Percentiles rank a stretch among this genome's conserved stretches.
Evolutionary conservation across 1,284 basidiomycete genomes (phyloP).

Genomic region (Melampsora americana): DNA sequence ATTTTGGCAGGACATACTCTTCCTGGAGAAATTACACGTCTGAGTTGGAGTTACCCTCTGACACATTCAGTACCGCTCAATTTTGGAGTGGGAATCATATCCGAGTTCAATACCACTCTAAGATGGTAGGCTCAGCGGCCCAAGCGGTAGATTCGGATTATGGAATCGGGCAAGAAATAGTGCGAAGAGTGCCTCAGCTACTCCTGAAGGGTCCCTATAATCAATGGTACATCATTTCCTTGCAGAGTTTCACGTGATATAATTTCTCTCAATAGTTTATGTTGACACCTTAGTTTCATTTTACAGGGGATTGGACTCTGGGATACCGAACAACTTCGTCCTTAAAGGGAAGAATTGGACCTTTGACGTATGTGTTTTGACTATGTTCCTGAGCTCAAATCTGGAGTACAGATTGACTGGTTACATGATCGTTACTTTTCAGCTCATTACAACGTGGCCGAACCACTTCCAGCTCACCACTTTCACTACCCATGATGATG

Average conservation of each 20-base stretch:
- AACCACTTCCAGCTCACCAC: slow-evolving; percentile 81
- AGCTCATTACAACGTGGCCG: slow-evolving; percentile 79
- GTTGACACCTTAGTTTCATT: not conserved
- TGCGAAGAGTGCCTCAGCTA: slow-evolving; percentile 75
- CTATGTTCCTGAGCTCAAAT: not conserved
- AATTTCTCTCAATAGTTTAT: not conserved
- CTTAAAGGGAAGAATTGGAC: slow-evolving; percentile 66
- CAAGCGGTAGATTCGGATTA: slow-evolving; percentile 73
- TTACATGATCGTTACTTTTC: not conserved
- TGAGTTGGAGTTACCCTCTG: slow-evolving; percentile 65
- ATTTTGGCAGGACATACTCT: slow-evolving; percentile 81
- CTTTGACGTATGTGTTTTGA: slow-evolving; percentile 57
- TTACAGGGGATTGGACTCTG: slow-evolving; percentile 68
- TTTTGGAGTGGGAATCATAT: slow-evolving; percentile 82
- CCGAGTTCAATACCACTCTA: slow-evolving; percentile 82
- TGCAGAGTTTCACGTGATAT: slow-evolving; percentile 55
- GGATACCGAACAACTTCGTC: slow-evolving; percentile 67
- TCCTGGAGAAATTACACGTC: slow-evolving; percentile 73
- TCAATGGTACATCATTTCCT: slow-evolving; percentile 63
- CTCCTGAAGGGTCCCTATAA: slow-evolving; percentile 82
- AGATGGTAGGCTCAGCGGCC: slow-evolving; percentile 63
- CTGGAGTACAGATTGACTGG: not conserved
- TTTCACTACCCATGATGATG: slow-evolving; percentile 80
- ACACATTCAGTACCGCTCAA: slow-evolving; percentile 59
- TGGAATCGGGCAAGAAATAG: slow-evolving; percentile 53